Evolutionary conservation across 73 alveolate genomes (phyloP).

Genomic region (Symbiodinium pilosum): DNA sequence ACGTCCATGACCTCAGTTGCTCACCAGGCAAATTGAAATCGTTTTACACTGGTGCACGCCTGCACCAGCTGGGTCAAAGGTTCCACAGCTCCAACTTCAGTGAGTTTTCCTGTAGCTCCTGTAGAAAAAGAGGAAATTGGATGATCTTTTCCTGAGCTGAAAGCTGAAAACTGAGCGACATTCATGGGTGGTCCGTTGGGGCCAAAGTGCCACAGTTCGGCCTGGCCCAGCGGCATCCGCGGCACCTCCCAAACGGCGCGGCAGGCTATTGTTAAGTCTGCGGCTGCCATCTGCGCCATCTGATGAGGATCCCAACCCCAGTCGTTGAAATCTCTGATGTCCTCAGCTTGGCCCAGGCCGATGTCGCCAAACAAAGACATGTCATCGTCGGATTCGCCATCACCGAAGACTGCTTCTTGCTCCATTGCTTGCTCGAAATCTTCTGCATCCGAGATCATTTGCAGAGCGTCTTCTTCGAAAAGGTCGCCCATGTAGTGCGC

Average conservation of each 20-base stretch:
- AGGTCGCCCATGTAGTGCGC: neutral
- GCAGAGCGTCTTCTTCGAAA: neutral
- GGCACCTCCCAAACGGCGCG: slow-evolving; percentile 35
- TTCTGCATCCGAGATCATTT: neutral
- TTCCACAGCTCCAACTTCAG: too few species aligned
- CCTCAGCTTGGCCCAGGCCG: slow-evolving; percentile 27
- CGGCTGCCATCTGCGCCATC: slow-evolving; percentile 53
- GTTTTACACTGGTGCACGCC: too few species aligned
- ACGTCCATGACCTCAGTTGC: slow-evolving; percentile 81
- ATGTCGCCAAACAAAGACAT: slow-evolving; percentile 37
- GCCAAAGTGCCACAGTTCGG: slow-evolving; percentile 77
- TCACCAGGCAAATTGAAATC: too few species aligned
- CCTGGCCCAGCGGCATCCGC: slow-evolving; percentile 44
- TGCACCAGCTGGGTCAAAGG: too few species aligned
- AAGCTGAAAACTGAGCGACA: too few species aligned
- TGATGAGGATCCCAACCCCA: slow-evolving; percentile 72
- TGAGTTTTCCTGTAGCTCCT: too few species aligned
- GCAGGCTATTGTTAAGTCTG: neutral
- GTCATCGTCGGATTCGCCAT: slow-evolving; percentile 66
- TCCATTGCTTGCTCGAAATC: slow-evolving; percentile 27
- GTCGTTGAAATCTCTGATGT: slow-evolving; percentile 71
- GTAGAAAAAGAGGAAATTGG: too few species aligned
- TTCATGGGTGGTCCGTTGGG: slow-evolving; percentile 94
- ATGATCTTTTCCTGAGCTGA: too few species aligned
- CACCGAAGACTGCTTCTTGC: neutral